Evolutionary conservation across 2,329 filamentous ascomycete genomes (phyloP), one percentile per base, ranked within the genome.

Genomic region (Clonostachys rosea): DNA sequence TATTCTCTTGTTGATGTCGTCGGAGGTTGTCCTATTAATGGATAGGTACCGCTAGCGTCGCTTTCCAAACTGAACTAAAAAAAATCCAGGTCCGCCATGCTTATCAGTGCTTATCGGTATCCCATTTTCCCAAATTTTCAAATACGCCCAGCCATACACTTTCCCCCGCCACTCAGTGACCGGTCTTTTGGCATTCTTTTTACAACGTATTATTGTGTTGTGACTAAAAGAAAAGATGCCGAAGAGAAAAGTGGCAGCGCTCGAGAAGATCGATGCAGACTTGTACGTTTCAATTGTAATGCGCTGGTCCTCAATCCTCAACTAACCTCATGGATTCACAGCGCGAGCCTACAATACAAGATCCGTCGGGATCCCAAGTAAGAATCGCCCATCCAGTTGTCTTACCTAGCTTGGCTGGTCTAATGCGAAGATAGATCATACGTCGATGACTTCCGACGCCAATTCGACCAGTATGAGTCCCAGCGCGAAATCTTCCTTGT

Each of bases 211-310:
- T 24, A 18, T 43, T 43, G 42, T 13, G 14, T 18, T n/a, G 14
- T 18, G 17, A 39, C 5, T 6, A 4, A n/a, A 18, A 18, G 36
- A 6, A n/a, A 39, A 39, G 14, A 94, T 90, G 83, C 88, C 83
- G 50, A 96, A 96, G 71, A 81, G 91, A 66, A 95, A 94, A 73
- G 80, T 96, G 49, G 89, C 88, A 47, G 91, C 91, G 51, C 83
- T 96, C 67, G 91, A 96, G 71, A 96, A 96, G 78, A 84, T 96
- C 57, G 91, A 96, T 63, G 91, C 91, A 34, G 90, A 95, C 68
- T 75, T 95, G 79, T 87, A 65, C 52, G 81, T 63, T 14, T 16
- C 12, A 37, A 20, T 3, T 12, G 8, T 30, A 30, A 10, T 10
- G 24, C 24, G 24, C 24, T 18, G 16, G 36, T 18, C 11, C 36